Evolutionary conservation across 768 basidiomycete genomes (phyloP), one percentile per base, ranked within the genome.

Genomic region (Chalciporus chontae): DNA sequence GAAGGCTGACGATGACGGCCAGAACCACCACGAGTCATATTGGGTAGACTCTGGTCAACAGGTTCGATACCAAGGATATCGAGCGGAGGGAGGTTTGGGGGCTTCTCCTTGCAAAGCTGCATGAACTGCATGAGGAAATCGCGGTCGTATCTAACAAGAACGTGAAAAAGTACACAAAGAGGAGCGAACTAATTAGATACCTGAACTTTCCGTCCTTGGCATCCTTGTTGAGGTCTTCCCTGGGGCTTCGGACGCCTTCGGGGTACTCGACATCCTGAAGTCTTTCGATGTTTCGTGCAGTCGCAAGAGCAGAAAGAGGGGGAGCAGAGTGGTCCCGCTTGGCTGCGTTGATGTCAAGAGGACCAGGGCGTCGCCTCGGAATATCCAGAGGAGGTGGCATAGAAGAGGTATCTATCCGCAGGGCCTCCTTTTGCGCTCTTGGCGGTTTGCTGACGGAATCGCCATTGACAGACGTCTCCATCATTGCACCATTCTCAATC

Each of bases 91-190:
- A 97, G 84, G 48, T 80, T 77, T 47, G 90, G 92, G 3, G 96
- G 95, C 69, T 94, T 94, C 73, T 97, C 95, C 68, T 84, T 90
- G 77, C 96, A 99, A 52, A 95, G 71, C 19, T 73, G 71, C 90
- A 96, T 94, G 74, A 99, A 99, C 66, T 99, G 95, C 51, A 99
- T 71, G 21, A 99, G 79, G 83, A 99, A 99, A 17, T 94, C 92
- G 31, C 94, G 92, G 67, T 97, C 93, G 66, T 99, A 99, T 62
- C 95, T 92, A 53, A 19, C 21, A 48, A 19, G n/a, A 46, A 45
- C 17, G 15, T 54, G 39, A 63, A 37, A 14, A 59, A 48, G 47
- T 8, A 4, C 17, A 41, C 40, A 39, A 34, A 27, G 4, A 43
- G 44, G 7, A 27, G 5, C 8, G 14, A 23, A 8, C 14, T 15